These are phyloP conservation scores for Macadamia tetraphylla DNA, from an alignment of 164 flowering plant genomes.

Conservation along the genomic window DNA sequence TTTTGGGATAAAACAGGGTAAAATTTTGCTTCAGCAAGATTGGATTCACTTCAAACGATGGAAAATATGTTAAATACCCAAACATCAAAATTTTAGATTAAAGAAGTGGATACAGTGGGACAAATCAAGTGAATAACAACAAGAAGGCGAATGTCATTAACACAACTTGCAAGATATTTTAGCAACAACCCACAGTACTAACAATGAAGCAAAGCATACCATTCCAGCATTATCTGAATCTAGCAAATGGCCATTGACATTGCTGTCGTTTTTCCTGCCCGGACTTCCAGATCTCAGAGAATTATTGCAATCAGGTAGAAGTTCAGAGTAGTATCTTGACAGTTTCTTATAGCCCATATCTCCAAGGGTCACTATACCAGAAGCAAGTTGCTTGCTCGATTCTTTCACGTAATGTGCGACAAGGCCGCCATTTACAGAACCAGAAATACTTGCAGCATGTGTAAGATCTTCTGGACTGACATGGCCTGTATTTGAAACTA, in stretches of 20 bases:
- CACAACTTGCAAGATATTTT: neutral
- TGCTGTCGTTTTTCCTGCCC: constrained; percentile 38
- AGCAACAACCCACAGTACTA: neutral
- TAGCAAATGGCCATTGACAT: constrained; percentile 36
- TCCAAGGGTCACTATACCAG: constrained; percentile 73
- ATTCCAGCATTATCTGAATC: constrained; percentile 65
- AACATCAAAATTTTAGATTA: neutral
- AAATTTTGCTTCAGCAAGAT: neutral
- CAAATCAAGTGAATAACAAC: neutral
- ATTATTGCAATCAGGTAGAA: constrained; percentile 48
- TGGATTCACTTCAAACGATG: neutral
- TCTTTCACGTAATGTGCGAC: constrained; percentile 78
- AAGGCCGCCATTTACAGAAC: constrained; percentile 52
- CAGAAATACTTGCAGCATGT: constrained; percentile 39
- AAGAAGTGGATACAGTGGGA: neutral
- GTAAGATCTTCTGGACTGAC: constrained; percentile 61
- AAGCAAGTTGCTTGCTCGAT: constrained; percentile 84
- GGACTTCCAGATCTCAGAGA: constrained; percentile 35
- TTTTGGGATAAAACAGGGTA: too few relatives aligned
- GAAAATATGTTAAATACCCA: neutral
- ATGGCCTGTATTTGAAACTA: constrained; percentile 37
- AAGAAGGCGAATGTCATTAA: neutral
- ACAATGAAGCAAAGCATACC: constrained; percentile 30
- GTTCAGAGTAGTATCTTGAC: constrained; percentile 68
- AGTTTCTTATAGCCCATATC: constrained; percentile 74